A percentile compares a stretch with the other conserved stretches of the same genome.
These are phyloP conservation scores for Zymoseptoria pseudotritici DNA, from an alignment of 2,329 filamentous ascomycete species.

Conservation along the genomic window DNA sequence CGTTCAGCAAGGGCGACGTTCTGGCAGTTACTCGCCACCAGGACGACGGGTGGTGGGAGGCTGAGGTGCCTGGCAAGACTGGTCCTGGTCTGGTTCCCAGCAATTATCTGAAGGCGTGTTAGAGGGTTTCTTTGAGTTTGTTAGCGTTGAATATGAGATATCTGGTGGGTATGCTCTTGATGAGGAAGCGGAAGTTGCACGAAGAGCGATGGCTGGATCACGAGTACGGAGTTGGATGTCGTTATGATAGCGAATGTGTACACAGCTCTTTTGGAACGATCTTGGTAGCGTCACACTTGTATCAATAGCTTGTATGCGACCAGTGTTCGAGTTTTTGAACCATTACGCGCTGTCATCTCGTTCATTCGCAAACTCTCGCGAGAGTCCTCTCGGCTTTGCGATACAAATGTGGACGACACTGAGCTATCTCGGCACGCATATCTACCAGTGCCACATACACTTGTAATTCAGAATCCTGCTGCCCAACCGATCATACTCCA, in stretches of 20 bases:
- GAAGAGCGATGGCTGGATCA: neutral
- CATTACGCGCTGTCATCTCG: neutral
- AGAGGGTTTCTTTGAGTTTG: conserved; percentile 3
- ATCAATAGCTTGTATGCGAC: neutral
- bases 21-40: conserved; percentile 83
- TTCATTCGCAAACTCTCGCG: no score
- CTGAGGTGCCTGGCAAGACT: conserved; percentile 68
- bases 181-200: neutral
- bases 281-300: neutral
- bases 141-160: neutral
- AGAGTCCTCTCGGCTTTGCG: no score
- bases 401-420: no score
- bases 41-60: conserved; percentile 99
- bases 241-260: neutral
- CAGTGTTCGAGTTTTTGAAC: neutral
- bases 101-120: conserved; percentile 58
- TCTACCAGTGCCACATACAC: conserved; percentile 54
- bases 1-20: conserved; percentile 86
- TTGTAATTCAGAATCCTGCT: conserved; percentile 78
- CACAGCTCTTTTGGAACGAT: neutral
- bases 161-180: neutral
- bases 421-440: no score
- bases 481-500: conserved; percentile 83
- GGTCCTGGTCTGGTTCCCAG: conserved; percentile 55
- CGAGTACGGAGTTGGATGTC: neutral